Conservation (phyloP, 495 filamentous ascomycete genomes). For the Penicillium cosmopolitanum region DNA sequence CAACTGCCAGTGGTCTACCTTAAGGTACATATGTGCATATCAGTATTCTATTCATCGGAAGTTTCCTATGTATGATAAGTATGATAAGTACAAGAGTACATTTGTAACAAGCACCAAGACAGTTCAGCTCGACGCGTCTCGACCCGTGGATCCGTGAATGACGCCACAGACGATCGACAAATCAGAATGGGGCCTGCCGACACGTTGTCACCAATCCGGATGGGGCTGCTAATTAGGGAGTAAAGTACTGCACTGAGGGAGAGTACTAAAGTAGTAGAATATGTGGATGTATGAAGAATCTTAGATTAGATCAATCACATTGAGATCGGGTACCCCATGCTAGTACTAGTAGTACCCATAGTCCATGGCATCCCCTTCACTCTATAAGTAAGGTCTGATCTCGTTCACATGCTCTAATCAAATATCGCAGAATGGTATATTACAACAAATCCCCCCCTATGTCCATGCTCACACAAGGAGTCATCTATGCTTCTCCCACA, state of each 20-base stretch:
- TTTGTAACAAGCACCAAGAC: neutral
- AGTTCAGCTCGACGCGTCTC: neutral
- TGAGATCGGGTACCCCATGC: neutral
- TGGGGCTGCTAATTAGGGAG: too few species aligned
- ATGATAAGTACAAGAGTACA: too few species aligned
- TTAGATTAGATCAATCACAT: neutral
- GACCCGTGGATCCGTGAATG: conserved; percentile 7
- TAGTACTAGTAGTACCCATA: too few species aligned
- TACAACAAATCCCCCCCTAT: conserved; percentile 16
- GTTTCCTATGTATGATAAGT: too few species aligned
- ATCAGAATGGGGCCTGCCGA: neutral
- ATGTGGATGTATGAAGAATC: neutral
- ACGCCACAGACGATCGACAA: conserved; percentile 9
- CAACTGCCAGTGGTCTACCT: too few species aligned
- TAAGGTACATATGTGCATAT: too few species aligned
- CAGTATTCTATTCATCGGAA: too few species aligned
- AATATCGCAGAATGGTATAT: conserved; percentile 22
- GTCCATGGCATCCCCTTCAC: too few species aligned
- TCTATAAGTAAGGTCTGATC: too few species aligned
- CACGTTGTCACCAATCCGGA: neutral
- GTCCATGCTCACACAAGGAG: conserved; percentile 2
- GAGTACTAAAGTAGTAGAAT: too few species aligned
- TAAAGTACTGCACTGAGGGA: too few species aligned
- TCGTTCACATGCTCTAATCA: too few species aligned
- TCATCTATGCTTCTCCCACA: conserved; percentile 40